These are phyloP conservation scores for Endotrypanum monterogeii DNA, from an alignment of 208 protist species.

Conservation along the genomic window DNA sequence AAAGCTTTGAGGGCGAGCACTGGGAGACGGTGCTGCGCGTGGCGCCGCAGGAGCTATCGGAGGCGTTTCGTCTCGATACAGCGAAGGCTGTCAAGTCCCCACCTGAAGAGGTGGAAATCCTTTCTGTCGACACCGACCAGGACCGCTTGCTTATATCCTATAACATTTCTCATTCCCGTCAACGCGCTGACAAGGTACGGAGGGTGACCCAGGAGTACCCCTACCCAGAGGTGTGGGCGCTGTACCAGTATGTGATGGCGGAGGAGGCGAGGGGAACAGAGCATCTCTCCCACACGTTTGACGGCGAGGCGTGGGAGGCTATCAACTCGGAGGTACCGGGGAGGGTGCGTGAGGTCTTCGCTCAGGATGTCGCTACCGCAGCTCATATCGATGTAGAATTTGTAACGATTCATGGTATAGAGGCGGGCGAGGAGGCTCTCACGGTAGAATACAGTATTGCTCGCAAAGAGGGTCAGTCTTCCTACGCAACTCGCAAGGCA, in stretches of 20 bases:
- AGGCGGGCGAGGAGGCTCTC: slow-evolving; percentile 33
- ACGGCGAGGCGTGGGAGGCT: slow-evolving; percentile 37
- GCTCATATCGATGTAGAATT: slow-evolving; percentile 11
- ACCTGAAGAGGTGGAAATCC: slow-evolving; percentile 32
- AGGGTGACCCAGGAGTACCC: slow-evolving; percentile 31
- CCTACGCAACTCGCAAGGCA: slow-evolving; percentile 33
- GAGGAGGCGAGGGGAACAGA: slow-evolving; percentile 37
- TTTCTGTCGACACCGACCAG: slow-evolving; percentile 41
- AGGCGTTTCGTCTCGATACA: slow-evolving; percentile 55
- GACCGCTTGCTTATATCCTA: slow-evolving; percentile 49
- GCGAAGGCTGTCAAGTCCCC: slow-evolving; percentile 33
- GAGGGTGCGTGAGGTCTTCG: slow-evolving; percentile 31
- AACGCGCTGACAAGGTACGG: slow-evolving; percentile 25
- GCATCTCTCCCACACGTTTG: slow-evolving; percentile 36
- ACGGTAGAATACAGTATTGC: slow-evolving; percentile 30
- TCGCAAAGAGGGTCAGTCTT: slow-evolving; percentile 28
- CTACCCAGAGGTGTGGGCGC: slow-evolving; percentile 50
- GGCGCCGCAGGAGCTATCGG: slow-evolving; percentile 32
- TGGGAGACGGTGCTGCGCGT: slow-evolving; percentile 50
- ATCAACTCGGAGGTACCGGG: slow-evolving; percentile 22
- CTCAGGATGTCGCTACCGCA: slow-evolving; percentile 27
- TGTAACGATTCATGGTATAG: slow-evolving; percentile 33
- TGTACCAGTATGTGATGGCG: slow-evolving; percentile 42
- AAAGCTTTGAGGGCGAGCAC: slow-evolving; percentile 51
- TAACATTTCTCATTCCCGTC: slow-evolving; percentile 33